Evolutionary conservation across 2,329 filamentous ascomycete species (phyloP), one percentile per base, ranked within the genome.

Genomic region (Triangularia setosa): DNA sequence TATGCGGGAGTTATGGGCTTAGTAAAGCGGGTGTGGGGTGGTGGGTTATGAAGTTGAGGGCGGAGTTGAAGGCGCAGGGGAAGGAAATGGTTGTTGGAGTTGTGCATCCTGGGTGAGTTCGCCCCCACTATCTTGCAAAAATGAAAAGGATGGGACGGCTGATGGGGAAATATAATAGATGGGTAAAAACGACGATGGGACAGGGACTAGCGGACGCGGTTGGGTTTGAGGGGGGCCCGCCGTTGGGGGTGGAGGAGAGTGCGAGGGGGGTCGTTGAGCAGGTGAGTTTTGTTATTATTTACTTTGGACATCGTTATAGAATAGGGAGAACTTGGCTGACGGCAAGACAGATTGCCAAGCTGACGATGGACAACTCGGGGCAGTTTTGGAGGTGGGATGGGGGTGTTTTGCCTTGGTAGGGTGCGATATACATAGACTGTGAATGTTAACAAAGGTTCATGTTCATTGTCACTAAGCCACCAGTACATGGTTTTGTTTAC

Each of bases 11-110:
- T 12, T 73, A 74, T 53, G 71, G 73, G 18, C 70, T 74, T 70
- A 72, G 69, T 64, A 74, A 74, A 65, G 72, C 72, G 6, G 72
- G 71, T 24, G 68, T 67, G 55, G 72, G 73, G 33, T 74, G 65
- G 63, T 73, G 70, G 63, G 69, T 65, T 16, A 68, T 65, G 66
- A 73, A 71, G 68, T 55, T 72, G 9, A 66, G 67, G 16, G 62
- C 69, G 16, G 69, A 72, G 55, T 64, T 66, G 7, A 63, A 64
- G 58, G 66, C 44, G 4, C 48, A 65, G 40, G 70, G 68, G n/a
- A 14, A 14, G n/a, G 40, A 21, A 23, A 40, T 74, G 52, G 53
- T 68, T 25, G 73, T 72, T 1, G 71, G 71, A 53, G 48, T 71
- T 23, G 7, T 74, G 35, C 73, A 74, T 67, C 73, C 73, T 48